Conservation (phyloP, 1,139 yeast genomes). For the Blastobotrys apis region DNA sequence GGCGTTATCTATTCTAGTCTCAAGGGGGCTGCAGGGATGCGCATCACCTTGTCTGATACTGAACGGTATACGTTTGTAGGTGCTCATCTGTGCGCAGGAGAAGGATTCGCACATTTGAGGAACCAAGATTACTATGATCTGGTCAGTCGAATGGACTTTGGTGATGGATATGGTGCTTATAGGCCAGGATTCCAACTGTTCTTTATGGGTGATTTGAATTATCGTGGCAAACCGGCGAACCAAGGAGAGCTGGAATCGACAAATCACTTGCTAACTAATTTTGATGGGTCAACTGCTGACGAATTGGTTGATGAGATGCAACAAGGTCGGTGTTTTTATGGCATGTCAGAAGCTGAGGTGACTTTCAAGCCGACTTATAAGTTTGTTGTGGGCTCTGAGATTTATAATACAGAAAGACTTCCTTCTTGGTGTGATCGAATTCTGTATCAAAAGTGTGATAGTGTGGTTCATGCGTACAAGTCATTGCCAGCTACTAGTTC, state of each 20-base stretch:
- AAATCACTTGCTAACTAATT: constrained; percentile 1
- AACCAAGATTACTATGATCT: constrained; percentile 50
- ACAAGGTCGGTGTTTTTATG: constrained; percentile 44
- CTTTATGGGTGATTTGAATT: constrained; percentile 80
- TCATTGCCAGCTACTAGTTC: constrained; percentile 43
- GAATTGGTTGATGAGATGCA: constrained; percentile 51
- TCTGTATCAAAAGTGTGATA: constrained; percentile 48
- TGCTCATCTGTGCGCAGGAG: constrained; percentile 74
- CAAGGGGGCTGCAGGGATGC: constrained; percentile 70
- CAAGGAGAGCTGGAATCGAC: not conserved
- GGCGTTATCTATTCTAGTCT: constrained; percentile 60
- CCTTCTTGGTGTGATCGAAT: constrained; percentile 94
- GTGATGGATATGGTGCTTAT: constrained; percentile 55
- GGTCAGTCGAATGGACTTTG: constrained; percentile 53
- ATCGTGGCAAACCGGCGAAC: constrained; percentile 39
- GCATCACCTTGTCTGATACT: constrained; percentile 41
- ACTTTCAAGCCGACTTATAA: constrained; percentile 76
- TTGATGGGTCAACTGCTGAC: constrained; percentile 37
- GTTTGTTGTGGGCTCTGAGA: constrained; percentile 44
- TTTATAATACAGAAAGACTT: constrained; percentile 54
- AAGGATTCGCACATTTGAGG: constrained; percentile 55
- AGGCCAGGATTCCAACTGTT: constrained; percentile 59
- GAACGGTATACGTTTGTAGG: constrained; percentile 54
- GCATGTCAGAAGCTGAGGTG: constrained; percentile 61
- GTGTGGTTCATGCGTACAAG: constrained; percentile 37